Percentiles rank a stretch among this genome's conserved stretches.
These are phyloP conservation scores for Dendrobium nobile DNA, from an alignment of 106 monocot species.

Conservation along the genomic window DNA sequence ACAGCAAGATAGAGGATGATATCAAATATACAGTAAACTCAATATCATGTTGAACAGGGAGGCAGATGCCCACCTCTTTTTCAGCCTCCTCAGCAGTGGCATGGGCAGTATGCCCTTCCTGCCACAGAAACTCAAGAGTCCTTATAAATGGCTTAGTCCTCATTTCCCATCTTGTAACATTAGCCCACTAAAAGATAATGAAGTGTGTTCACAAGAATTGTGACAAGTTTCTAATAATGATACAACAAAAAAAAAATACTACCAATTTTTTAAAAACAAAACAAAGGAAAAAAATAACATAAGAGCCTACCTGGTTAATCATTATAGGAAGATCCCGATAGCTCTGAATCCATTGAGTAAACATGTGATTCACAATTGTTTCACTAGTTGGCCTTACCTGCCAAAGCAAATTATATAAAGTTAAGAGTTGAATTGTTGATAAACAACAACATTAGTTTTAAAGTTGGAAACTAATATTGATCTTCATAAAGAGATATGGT, in stretches of 20 bases:
- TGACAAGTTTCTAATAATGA: background rate
- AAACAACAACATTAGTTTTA: background rate
- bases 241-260: background rate
- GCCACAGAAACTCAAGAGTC: constrained; percentile 98
- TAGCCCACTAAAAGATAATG: constrained; percentile 66
- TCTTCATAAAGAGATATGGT: background rate
- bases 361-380: constrained; percentile 99
- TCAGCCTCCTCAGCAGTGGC: constrained; percentile 94
- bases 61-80: constrained; percentile 47
- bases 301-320: constrained; percentile 75
- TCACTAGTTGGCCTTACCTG: constrained; percentile 99
- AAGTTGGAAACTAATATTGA: background rate
- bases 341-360: constrained; percentile 99
- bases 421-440: background rate
- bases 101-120: constrained; percentile 99
- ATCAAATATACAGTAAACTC: constrained; percentile 21
- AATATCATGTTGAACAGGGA: background rate
- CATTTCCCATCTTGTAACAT: constrained; percentile 99
- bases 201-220: background rate
- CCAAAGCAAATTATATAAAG: constrained; percentile 6
- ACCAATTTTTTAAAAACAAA: background rate
- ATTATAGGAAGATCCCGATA: constrained; percentile 96
- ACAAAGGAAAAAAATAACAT: background rate
- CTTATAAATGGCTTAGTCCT: constrained; percentile 97
- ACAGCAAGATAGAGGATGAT: constrained; percentile 20